Percentiles rank a stretch among this genome's conserved stretches.
Evolutionary conservation across 2,329 filamentous ascomycete genomes (phyloP).

Genomic region (Ophidiomyces ophidiicola): DNA sequence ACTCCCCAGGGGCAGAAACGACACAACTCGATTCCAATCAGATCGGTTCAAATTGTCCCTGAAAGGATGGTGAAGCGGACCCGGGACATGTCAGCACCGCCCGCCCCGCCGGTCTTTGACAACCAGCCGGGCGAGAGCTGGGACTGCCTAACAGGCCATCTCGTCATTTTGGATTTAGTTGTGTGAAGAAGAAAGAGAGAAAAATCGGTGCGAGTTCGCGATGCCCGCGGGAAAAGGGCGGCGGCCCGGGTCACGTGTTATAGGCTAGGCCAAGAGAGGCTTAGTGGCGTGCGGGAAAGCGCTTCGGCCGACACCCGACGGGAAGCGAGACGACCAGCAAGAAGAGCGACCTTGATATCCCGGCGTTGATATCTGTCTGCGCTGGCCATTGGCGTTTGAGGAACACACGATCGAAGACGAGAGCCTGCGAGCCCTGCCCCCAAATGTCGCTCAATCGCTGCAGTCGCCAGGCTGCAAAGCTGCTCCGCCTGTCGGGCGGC

Average conservation of each 20-base stretch:
- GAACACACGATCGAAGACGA: too few relatives aligned
- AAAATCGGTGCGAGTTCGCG: constrained; percentile 15
- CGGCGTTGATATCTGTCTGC: too few relatives aligned
- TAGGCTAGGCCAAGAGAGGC: constrained; percentile 3
- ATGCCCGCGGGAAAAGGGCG: constrained; percentile 17
- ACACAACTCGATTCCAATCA: constrained; percentile 39
- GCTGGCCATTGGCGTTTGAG: too few relatives aligned
- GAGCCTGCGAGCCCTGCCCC: too few relatives aligned
- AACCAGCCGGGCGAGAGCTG: constrained; percentile 41
- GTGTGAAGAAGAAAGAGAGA: constrained; percentile 46
- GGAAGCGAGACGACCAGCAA: too few relatives aligned
- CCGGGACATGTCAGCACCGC: constrained; percentile 53
- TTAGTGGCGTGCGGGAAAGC: constrained; percentile 7
- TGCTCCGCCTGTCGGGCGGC: constrained; percentile 25
- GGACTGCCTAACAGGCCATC: constrained; percentile 46
- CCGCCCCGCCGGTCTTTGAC: constrained; percentile 39
- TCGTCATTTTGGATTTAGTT: constrained; percentile 76
- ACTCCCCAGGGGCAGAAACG: background rate
- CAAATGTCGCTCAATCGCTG: constrained; percentile 31
- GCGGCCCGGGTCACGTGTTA: constrained; percentile 13
- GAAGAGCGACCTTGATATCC: too few relatives aligned
- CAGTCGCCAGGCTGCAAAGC: constrained; percentile 24
- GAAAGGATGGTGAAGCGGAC: constrained; percentile 50
- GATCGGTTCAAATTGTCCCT: constrained; percentile 50
- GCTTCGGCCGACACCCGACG: constrained; percentile 9